Evolutionary conservation across 225 moss, liverwort and hornwort species (phyloP).

Genomic region (Marchantia paleacea): DNA sequence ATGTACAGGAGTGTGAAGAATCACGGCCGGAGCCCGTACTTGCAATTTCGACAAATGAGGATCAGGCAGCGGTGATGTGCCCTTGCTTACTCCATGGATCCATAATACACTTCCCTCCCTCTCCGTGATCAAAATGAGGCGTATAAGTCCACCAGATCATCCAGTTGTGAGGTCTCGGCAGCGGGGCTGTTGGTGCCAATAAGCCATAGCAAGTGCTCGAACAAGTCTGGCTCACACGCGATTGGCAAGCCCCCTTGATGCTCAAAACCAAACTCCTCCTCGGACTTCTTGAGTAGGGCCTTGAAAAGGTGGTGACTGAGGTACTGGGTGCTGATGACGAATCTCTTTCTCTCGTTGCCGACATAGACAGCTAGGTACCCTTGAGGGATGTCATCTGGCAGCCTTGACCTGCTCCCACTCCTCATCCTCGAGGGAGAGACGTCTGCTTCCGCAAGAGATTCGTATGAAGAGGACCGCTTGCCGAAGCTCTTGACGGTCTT

Average conservation of each 20-base stretch:
- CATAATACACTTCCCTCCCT: not conserved
- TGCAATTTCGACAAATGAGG: not conserved
- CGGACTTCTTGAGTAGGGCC: conserved; percentile 57
- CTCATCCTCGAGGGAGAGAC: conserved; percentile 1
- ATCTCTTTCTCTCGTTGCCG: conserved; percentile 53
- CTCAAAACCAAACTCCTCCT: conserved; percentile 63
- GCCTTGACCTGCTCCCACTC: conserved; percentile 24
- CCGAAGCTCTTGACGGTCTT: conserved; percentile 44
- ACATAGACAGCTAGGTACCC: conserved; percentile 76
- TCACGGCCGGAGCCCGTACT: not conserved
- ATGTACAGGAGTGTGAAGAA: conserved; percentile 21
- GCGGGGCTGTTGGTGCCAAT: conserved; percentile 44
- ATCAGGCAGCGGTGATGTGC: not conserved
- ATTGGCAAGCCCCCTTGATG: conserved; percentile 60
- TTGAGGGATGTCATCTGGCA: conserved; percentile 52
- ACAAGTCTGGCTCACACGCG: conserved; percentile 52
- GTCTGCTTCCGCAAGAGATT: conserved; percentile 23
- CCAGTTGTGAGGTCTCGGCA: conserved; percentile 34
- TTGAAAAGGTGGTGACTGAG: conserved; percentile 49
- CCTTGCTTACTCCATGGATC: conserved; percentile 5
- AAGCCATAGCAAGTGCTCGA: conserved; percentile 63
- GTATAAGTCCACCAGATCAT: conserved; percentile 33
- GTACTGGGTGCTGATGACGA: conserved; percentile 54
- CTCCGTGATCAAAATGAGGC: conserved; percentile 28
- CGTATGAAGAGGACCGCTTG: conserved; percentile 36